Evolutionary conservation across 2,329 filamentous ascomycete genomes (phyloP).

Genomic region (Aspergillus transmontanensis): DNA sequence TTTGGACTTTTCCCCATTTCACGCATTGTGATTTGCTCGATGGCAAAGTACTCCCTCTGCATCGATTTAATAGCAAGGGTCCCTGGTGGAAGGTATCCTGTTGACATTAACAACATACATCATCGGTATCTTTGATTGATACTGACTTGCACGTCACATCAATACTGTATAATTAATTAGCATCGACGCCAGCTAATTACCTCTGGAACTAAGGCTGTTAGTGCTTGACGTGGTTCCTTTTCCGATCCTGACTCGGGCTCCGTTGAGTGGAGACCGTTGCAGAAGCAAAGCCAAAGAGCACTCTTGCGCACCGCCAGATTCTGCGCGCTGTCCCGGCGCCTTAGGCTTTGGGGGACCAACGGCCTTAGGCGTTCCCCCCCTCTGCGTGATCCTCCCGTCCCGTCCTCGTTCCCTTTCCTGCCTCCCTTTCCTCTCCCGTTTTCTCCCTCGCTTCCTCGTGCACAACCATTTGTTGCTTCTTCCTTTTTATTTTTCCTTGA

Average conservation of each 20-base stretch:
- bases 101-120: neutral
- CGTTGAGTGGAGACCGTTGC: slow-evolving; percentile 2
- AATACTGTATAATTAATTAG: neutral
- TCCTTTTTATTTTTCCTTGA: slow-evolving; percentile 14
- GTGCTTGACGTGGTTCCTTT: slow-evolving; percentile 5
- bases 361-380: slow-evolving; percentile 8
- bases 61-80: neutral
- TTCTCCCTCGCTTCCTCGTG: slow-evolving; percentile 19
- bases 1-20: slow-evolving; percentile 2
- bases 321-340: slow-evolving; percentile 1
- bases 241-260: slow-evolving; percentile 2
- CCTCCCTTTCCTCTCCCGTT: slow-evolving; percentile 15
- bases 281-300: slow-evolving; percentile 3
- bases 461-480: slow-evolving; percentile 19
- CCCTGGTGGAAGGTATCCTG: neutral
- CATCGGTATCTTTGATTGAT: neutral
- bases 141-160: neutral
- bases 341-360: slow-evolving; percentile 1
- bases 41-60: neutral
- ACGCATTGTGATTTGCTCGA: slow-evolving; percentile 3
- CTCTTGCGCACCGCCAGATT: slow-evolving; percentile 4
- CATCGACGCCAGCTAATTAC: neutral
- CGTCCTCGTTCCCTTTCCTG: slow-evolving; percentile 13
- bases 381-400: slow-evolving; percentile 6
- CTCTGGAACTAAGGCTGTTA: slow-evolving; percentile 5